These are phyloP conservation scores for Plasmodium ovale DNA, from an alignment of 169 alveolate genomes.

Conservation along the genomic window DNA sequence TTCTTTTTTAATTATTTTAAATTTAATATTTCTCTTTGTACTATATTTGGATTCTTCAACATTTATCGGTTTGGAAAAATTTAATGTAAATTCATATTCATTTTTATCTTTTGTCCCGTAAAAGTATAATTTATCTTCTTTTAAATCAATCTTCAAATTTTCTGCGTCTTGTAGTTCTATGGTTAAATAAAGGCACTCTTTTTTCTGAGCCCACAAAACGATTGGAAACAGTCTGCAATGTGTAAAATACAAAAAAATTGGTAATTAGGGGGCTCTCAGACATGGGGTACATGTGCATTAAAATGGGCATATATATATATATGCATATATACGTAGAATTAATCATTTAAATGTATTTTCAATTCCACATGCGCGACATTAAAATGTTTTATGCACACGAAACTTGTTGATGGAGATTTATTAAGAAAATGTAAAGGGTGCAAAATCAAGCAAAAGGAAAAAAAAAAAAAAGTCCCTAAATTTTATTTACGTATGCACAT, in stretches of 20 bases:
- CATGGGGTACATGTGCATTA: too few species aligned
- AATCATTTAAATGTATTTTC: background rate
- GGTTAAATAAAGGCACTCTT: constrained; percentile 82
- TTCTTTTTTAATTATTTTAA: constrained; percentile 83
- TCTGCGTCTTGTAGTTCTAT: constrained; percentile 80
- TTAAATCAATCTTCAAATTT: constrained; percentile 77
- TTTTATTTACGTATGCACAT: too few species aligned
- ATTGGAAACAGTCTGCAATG: constrained; percentile 81
- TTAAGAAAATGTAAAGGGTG: too few species aligned
- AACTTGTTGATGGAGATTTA: too few species aligned
- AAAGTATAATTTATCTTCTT: constrained; percentile 79
- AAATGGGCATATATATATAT: constrained; percentile 21
- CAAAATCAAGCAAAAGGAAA: too few species aligned
- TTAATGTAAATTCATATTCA: constrained; percentile 80
- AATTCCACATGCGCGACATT: constrained; percentile 21
- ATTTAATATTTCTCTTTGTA: constrained; percentile 79
- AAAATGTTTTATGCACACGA: too few species aligned
- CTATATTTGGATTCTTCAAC: constrained; percentile 78
- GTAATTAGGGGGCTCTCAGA: too few species aligned
- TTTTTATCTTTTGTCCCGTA: constrained; percentile 80
- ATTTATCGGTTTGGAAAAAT: constrained; percentile 85
- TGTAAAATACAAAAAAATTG: background rate
- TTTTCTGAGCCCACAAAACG: constrained; percentile 87
- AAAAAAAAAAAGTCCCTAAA: too few species aligned
- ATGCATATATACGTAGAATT: background rate